Conservation (phyloP, 1,284 basidiomycete species). For the Cryptococcus sp. region DNA sequence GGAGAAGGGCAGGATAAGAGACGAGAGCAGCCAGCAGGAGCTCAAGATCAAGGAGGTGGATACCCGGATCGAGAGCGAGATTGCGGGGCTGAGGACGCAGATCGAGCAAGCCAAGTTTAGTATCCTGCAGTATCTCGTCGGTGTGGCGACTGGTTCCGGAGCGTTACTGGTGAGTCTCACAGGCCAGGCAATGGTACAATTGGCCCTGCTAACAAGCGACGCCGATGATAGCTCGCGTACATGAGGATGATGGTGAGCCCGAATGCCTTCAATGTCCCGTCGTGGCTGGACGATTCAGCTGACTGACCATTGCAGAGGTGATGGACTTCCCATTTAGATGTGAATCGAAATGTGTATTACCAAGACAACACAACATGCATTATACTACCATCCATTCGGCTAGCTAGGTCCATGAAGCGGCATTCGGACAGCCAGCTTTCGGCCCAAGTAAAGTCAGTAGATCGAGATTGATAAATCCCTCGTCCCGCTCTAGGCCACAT, state of each 20-base stretch:
- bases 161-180: conserved; percentile 42
- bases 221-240: conserved; percentile 40
- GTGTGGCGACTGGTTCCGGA: conserved; percentile 50
- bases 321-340: conserved; percentile 35
- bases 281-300: no score
- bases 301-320: no score
- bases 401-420: no score
- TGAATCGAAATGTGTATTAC: conserved; percentile 3
- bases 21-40: conserved; percentile 88
- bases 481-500: no score
- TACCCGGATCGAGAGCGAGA: conserved; percentile 95
- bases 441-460: no score
- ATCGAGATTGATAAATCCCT: no score
- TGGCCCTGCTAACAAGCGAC: neutral
- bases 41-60: conserved; percentile 98
- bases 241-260: conserved; percentile 47
- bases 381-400: no score
- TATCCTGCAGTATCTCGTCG: conserved; percentile 49
- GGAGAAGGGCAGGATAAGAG: conserved; percentile 91
- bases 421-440: no score
- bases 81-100: conserved; percentile 79
- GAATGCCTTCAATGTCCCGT: no score
- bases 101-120: conserved; percentile 83
- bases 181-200: no score
- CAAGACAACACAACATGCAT: no score